Conservation (phyloP, 352 stramenopile species). For the Globisporangium barbulae region DNA sequence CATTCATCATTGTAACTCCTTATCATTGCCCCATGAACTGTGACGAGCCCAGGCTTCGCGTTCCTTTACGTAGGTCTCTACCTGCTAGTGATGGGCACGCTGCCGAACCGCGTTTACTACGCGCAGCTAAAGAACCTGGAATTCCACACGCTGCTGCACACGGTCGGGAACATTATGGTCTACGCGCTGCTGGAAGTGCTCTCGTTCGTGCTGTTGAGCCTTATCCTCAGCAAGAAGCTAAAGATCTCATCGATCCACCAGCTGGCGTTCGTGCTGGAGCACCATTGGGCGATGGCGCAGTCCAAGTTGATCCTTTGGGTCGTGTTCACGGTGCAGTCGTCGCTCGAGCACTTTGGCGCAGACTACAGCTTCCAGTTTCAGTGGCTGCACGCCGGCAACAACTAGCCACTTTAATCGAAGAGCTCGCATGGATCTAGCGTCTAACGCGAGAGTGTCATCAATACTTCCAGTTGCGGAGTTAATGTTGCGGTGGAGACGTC, state of each 20-base stretch:
- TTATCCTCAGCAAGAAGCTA: too few relatives aligned
- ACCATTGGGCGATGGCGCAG: too few relatives aligned
- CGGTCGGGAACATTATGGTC: constrained; percentile 16
- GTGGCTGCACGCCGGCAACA: neutral
- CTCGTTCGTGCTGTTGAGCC: too few relatives aligned
- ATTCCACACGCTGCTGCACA: neutral
- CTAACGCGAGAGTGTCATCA: too few relatives aligned
- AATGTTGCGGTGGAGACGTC: too few relatives aligned
- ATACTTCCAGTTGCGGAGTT: too few relatives aligned
- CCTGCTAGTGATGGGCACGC: neutral
- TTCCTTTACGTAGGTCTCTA: constrained; percentile 2
- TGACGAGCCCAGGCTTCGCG: too few relatives aligned
- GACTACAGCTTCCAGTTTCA: constrained; percentile 10
- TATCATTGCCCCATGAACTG: too few relatives aligned
- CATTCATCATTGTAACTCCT: too few relatives aligned
- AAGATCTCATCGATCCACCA: constrained; percentile 24
- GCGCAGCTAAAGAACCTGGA: neutral
- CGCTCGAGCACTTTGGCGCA: constrained; percentile 28
- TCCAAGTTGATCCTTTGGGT: constrained; percentile 41
- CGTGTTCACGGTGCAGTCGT: constrained; percentile 29
- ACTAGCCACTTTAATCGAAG: too few relatives aligned
- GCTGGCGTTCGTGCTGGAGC: constrained; percentile 38
- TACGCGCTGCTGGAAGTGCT: too few relatives aligned
- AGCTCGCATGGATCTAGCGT: too few relatives aligned
- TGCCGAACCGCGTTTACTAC: constrained; percentile 8